Conservation (phyloP, 768 basidiomycete genomes). For the Paxillus rubicundulus region DNA sequence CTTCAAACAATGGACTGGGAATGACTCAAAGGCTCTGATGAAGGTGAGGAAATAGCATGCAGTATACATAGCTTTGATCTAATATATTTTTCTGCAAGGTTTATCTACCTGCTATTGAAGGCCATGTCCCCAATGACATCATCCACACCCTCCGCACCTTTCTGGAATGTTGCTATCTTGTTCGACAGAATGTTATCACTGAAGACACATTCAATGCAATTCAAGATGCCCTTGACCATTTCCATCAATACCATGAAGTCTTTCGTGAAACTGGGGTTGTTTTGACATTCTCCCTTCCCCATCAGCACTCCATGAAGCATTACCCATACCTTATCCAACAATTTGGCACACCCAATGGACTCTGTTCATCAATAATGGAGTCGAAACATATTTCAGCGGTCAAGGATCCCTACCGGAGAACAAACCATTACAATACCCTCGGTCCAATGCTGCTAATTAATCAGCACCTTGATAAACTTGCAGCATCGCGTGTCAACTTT, state of each 20-base stretch:
- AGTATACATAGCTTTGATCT: too few relatives aligned
- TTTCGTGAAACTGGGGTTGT: slow-evolving; percentile 16
- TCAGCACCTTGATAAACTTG: slow-evolving; percentile 29
- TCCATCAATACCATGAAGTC: slow-evolving; percentile 12
- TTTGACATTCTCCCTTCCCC: slow-evolving; percentile 25
- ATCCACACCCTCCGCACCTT: slow-evolving; percentile 20
- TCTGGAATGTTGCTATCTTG: slow-evolving; percentile 6
- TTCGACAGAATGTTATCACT: slow-evolving; percentile 14
- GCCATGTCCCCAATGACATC: too few relatives aligned
- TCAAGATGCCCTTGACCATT: slow-evolving; percentile 11
- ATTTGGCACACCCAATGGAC: too few relatives aligned
- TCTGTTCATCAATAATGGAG: too few relatives aligned
- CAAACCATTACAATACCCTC: slow-evolving; percentile 16
- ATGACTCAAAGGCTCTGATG: too few relatives aligned
- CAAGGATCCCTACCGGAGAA: too few relatives aligned
- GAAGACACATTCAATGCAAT: slow-evolving; percentile 18
- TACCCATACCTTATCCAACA: too few relatives aligned
- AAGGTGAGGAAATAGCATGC: too few relatives aligned
- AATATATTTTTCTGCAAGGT: slow-evolving; percentile 32
- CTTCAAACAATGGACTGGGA: too few relatives aligned
- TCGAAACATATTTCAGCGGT: slow-evolving; percentile 36
- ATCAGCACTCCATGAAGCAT: slow-evolving; percentile 37
- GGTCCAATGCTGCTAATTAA: slow-evolving; percentile 33
- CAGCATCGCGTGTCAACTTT: slow-evolving; percentile 19
- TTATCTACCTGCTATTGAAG: too few relatives aligned